These are phyloP conservation scores for Royoungia palumana DNA, from an alignment of 768 basidiomycete genomes.

Conservation along the genomic window DNA sequence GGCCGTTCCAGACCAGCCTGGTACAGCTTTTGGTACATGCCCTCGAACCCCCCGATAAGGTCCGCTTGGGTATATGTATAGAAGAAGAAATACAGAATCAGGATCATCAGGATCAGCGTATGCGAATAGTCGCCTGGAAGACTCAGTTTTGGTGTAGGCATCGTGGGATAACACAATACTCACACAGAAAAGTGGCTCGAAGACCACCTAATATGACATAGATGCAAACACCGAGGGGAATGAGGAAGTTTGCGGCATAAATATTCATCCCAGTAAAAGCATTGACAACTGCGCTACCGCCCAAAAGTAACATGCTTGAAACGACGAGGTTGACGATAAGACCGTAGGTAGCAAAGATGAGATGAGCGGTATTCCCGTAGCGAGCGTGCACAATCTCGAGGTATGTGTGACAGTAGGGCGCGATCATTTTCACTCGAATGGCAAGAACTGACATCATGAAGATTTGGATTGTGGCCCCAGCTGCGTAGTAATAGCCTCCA, in stretches of 20 bases:
- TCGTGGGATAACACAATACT: constrained; percentile 1
- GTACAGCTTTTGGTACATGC: constrained; percentile 34
- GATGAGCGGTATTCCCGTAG: constrained; percentile 28
- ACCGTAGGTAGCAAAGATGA: constrained; percentile 25
- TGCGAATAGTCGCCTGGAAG: constrained; percentile 30
- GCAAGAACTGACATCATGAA: constrained; percentile 26
- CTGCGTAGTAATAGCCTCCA: constrained; percentile 28
- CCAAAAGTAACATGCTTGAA: constrained; percentile 35
- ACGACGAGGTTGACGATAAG: constrained; percentile 31
- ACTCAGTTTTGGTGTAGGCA: not conserved
- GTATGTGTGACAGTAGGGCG: constrained; percentile 35
- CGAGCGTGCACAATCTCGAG: constrained; percentile 34
- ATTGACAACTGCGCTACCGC: constrained; percentile 38
- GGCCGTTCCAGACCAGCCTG: constrained; percentile 27
- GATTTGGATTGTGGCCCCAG: constrained; percentile 28
- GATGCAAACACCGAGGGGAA: constrained; percentile 39
- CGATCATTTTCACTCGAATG: constrained; percentile 32
- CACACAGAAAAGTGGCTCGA: constrained; percentile 32
- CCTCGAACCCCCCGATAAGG: constrained; percentile 37
- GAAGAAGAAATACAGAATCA: constrained; percentile 36
- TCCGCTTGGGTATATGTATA: constrained; percentile 28
- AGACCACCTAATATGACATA: constrained; percentile 38
- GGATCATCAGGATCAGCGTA: constrained; percentile 36
- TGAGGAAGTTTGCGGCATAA: constrained; percentile 38
- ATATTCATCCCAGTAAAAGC: constrained; percentile 40